These are phyloP conservation scores for Apiotrichum sp. DNA, from an alignment of 1,284 basidiomycete species.

Conservation along the genomic window DNA sequence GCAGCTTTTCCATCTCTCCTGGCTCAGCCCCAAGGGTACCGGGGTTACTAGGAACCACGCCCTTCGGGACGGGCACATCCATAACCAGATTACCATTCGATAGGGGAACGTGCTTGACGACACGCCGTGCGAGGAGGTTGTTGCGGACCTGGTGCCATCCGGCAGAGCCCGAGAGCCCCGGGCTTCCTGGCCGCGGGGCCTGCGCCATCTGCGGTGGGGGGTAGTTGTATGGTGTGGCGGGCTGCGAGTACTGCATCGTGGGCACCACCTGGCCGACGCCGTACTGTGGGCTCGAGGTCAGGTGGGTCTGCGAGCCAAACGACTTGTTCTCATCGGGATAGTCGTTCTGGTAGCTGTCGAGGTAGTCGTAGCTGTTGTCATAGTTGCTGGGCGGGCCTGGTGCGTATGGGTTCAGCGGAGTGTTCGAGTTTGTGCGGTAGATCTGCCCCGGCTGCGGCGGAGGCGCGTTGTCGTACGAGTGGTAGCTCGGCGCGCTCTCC, in stretches of 20 bases:
- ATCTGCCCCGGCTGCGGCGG: constrained; percentile 2
- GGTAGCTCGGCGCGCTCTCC: constrained; percentile 5
- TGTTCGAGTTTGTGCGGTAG: background rate
- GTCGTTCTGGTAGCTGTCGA: constrained; percentile 17
- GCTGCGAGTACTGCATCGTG: constrained; percentile 3
- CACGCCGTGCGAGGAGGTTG: constrained; percentile 45
- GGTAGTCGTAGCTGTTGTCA: constrained; percentile 5
- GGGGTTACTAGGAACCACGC: constrained; percentile 61
- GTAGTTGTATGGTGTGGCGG: constrained; percentile 11
- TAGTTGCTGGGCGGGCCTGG: constrained; percentile 19
- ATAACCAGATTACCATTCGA: constrained; percentile 76
- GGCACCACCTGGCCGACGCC: constrained; percentile 34
- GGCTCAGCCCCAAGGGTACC: constrained; percentile 49
- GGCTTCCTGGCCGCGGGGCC: constrained; percentile 13
- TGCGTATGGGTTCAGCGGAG: constrained; percentile 11
- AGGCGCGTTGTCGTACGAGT: constrained; percentile 3
- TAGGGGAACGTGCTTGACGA: constrained; percentile 72
- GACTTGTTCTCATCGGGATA: constrained; percentile 36
- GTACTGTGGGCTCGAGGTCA: constrained; percentile 13
- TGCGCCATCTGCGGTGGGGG: constrained; percentile 6
- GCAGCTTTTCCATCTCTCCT: constrained; percentile 77
- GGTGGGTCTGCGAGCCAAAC: constrained; percentile 28
- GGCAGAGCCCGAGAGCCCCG: constrained; percentile 27
- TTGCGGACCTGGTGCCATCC: constrained; percentile 39
- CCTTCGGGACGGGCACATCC: constrained; percentile 69